Evolutionary conservation across 306 rosid species (phyloP).

Genomic region (Pyrus pyrifolia): DNA sequence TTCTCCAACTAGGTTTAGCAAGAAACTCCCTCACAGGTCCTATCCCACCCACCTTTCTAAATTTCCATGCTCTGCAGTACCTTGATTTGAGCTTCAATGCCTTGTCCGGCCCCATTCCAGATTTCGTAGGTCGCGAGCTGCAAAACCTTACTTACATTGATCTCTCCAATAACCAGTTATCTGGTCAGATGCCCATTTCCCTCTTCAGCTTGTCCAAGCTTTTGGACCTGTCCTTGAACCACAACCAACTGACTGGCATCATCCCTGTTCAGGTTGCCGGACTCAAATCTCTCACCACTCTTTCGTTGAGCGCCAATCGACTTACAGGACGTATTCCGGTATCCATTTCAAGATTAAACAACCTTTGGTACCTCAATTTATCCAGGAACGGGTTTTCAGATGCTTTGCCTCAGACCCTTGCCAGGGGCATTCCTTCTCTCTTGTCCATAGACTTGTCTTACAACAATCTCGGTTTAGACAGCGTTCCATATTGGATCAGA

Average conservation of each 20-base stretch:
- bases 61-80: conserved; percentile 44
- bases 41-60: conserved; percentile 51
- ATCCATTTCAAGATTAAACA: conserved; percentile 64
- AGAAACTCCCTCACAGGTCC: conserved; percentile 61
- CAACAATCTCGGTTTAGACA: conserved; percentile 67
- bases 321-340: conserved; percentile 62
- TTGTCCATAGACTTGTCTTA: conserved; percentile 83
- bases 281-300: conserved; percentile 60
- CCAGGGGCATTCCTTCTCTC: conserved; percentile 64
- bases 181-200: conserved; percentile 66
- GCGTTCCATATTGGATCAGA: conserved; percentile 79
- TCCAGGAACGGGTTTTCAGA: conserved; percentile 66
- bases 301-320: conserved; percentile 58
- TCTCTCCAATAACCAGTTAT: conserved; percentile 61
- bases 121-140: conserved; percentile 44
- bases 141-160: conserved; percentile 54
- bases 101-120: conserved; percentile 59
- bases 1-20: conserved; percentile 59
- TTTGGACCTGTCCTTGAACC: conserved; percentile 60
- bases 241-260: conserved; percentile 69
- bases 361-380: conserved; percentile 78
- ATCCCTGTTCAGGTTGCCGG: conserved; percentile 64
- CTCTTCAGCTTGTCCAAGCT: conserved; percentile 58
- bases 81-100: conserved; percentile 77
- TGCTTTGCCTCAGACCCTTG: conserved; percentile 56